Evolutionary conservation across 306 rosid species (phyloP).

Genomic region (Mimosa bimucronata): DNA sequence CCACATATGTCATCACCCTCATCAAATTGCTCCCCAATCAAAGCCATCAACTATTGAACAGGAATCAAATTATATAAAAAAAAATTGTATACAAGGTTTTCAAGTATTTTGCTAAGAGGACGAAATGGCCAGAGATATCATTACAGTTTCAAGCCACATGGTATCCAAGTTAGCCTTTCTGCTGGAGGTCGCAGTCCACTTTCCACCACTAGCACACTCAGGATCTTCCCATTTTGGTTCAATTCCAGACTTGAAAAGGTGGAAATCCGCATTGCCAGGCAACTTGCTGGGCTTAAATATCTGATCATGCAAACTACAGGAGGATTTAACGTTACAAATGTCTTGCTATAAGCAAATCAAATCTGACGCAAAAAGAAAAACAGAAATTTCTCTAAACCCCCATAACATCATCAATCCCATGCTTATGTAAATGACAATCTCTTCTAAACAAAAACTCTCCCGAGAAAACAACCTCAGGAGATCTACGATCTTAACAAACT

Average conservation of each 20-base stretch:
- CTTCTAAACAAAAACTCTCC: not conserved
- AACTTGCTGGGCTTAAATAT: constrained; percentile 88
- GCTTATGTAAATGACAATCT: not conserved
- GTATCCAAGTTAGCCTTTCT: constrained; percentile 69
- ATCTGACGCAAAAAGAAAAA: not conserved
- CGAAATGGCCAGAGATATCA: not conserved
- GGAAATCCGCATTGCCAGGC: constrained; percentile 68
- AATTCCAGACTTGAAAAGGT: constrained; percentile 83
- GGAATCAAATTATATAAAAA: constrained; percentile 15
- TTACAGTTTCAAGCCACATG: constrained; percentile 99
- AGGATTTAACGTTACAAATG: constrained; percentile 36
- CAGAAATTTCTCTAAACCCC: not conserved
- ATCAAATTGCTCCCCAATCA: constrained; percentile 94
- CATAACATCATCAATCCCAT: not conserved
- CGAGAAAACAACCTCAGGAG: constrained; percentile 17
- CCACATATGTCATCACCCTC: constrained; percentile 93
- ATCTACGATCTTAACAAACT: constrained; percentile 10
- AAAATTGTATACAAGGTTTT: not conserved
- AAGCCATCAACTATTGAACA: constrained; percentile 80
- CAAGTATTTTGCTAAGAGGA: not conserved
- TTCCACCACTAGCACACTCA: constrained; percentile 94
- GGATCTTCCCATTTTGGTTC: constrained; percentile 99
- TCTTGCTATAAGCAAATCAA: constrained; percentile 17
- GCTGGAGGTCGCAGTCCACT: constrained; percentile 70
- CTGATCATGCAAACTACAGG: constrained; percentile 72